These are phyloP conservation scores for Purshia tridentata DNA, from an alignment of 306 rosid genomes.

Conservation along the genomic window DNA sequence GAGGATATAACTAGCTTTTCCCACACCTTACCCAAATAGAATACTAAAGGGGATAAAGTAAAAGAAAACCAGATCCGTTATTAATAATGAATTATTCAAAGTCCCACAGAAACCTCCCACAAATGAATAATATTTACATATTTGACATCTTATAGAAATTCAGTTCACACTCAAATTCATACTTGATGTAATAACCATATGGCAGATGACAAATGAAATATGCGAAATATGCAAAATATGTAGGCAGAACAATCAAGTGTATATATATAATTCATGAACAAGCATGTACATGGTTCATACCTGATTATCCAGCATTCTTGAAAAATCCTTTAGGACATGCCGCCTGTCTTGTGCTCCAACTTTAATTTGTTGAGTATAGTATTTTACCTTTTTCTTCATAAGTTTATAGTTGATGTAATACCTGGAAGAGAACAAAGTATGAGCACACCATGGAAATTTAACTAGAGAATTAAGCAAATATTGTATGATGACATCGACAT, in stretches of 20 bases:
- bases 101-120: not conserved
- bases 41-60: not conserved
- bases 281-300: slow-evolving; percentile 31
- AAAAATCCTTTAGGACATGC: slow-evolving; percentile 94
- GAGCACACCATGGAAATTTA: slow-evolving; percentile 22
- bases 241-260: not conserved
- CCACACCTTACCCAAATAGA: not conserved
- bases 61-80: not conserved
- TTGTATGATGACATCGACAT: not conserved
- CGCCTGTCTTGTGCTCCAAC: slow-evolving; percentile 74
- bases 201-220: not conserved
- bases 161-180: not conserved
- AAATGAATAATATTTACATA: not conserved
- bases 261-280: slow-evolving; percentile 11
- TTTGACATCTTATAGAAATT: not conserved
- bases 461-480: not conserved
- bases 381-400: slow-evolving; percentile 89
- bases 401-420: slow-evolving; percentile 92
- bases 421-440: slow-evolving; percentile 40
- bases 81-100: not conserved
- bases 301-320: slow-evolving; percentile 95
- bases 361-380: slow-evolving; percentile 83
- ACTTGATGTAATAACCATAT: not conserved
- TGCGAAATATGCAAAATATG: too few relatives aligned
- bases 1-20: not conserved